These are phyloP conservation scores for Taphrina pruni DNA, from an alignment of 1,139 yeast genomes.

Conservation along the genomic window DNA sequence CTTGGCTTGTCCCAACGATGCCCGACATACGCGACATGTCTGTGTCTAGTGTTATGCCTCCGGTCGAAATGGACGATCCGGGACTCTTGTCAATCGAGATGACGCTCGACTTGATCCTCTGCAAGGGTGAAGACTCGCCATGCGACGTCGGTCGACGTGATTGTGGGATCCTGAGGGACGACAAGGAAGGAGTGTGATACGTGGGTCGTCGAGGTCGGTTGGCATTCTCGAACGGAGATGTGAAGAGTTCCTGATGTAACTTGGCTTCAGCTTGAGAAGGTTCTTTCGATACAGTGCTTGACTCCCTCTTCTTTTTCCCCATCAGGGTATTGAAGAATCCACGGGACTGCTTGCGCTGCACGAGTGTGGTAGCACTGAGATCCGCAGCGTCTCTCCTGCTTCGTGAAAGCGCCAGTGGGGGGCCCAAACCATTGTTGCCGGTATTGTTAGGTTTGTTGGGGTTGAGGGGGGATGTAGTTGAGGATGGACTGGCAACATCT, in stretches of 20 bases:
- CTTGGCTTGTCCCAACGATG: slow-evolving; percentile 42
- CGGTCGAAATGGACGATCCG: slow-evolving; percentile 9
- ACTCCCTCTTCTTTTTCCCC: slow-evolving; percentile 14
- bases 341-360: slow-evolving; percentile 10
- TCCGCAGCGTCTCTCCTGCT: slow-evolving; percentile 15
- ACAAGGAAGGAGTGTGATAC: slow-evolving; percentile 10
- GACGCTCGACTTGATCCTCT: slow-evolving; percentile 17
- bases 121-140: not conserved
- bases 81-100: slow-evolving; percentile 14
- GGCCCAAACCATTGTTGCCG: not conserved
- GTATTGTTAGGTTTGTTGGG: not conserved
- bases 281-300: not conserved
- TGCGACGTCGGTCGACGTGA: not conserved
- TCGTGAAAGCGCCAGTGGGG: not conserved
- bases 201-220: slow-evolving; percentile 14
- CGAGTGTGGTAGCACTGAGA: slow-evolving; percentile 2
- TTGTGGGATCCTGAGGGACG: slow-evolving; percentile 15
- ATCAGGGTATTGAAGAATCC: slow-evolving; percentile 29
- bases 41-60: slow-evolving; percentile 38
- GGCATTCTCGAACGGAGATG: slow-evolving; percentile 19
- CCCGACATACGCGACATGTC: slow-evolving; percentile 35
- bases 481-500: too few relatives aligned
- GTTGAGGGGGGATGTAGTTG: slow-evolving; percentile 19
- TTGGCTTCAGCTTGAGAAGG: not conserved
- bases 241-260: slow-evolving; percentile 1